Evolutionary conservation across 31 red algal species (phyloP).

Genomic region (Bonnemaisonia californica): DNA sequence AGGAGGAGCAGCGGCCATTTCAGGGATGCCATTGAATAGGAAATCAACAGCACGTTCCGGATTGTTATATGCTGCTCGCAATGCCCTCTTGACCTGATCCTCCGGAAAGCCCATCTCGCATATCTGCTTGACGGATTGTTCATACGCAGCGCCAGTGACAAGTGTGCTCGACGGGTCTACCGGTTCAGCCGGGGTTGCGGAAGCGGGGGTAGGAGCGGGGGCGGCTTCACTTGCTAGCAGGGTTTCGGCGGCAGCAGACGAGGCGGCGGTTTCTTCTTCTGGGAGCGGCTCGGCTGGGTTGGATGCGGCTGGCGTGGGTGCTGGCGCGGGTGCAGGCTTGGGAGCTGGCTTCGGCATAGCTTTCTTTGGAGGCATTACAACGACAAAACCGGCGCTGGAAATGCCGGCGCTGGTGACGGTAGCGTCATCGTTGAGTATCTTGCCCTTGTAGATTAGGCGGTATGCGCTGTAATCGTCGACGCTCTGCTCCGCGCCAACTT

Average conservation of each 20-base stretch:
- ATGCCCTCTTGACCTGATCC: constrained; percentile 58
- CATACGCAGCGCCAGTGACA: constrained; percentile 74
- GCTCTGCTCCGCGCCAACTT: constrained; percentile 65
- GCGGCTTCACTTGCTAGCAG: neutral
- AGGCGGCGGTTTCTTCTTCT: neutral
- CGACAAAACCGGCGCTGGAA: constrained; percentile 76
- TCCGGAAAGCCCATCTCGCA: constrained; percentile 93
- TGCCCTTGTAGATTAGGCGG: constrained; percentile 85
- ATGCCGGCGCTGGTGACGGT: constrained; percentile 66
- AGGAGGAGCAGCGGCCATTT: constrained; percentile 25
- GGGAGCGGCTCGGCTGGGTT: constrained; percentile 2
- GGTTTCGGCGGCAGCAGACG: constrained; percentile 7
- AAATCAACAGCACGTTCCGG: constrained; percentile 96
- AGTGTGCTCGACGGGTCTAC: constrained; percentile 39
- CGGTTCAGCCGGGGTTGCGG: constrained; percentile 2
- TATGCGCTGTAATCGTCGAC: constrained; percentile 47
- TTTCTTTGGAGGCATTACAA: constrained; percentile 92
- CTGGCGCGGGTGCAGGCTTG: constrained; percentile 3
- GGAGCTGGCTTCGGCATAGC: neutral
- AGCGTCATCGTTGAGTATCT: constrained; percentile 71
- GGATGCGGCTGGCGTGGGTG: neutral
- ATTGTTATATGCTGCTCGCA: constrained; percentile 93
- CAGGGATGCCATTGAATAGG: constrained; percentile 84
- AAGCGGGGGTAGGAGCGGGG: constrained; percentile 22
- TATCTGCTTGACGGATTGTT: constrained; percentile 65